These are phyloP conservation scores for Boletus edulis DNA, from an alignment of 768 basidiomycete species.

Conservation along the genomic window DNA sequence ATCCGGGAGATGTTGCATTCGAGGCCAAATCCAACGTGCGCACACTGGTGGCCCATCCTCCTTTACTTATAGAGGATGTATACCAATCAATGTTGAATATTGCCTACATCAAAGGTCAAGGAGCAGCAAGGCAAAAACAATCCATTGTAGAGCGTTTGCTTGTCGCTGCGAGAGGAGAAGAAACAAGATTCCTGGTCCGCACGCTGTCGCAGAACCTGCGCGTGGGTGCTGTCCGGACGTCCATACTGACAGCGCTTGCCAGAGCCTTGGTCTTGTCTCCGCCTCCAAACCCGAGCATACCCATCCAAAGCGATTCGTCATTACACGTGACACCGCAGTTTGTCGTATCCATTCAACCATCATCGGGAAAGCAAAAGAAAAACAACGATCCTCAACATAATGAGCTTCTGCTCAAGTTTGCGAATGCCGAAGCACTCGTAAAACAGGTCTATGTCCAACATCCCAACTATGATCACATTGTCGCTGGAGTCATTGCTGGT, in stretches of 20 bases:
- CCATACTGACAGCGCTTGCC: constrained; percentile 77
- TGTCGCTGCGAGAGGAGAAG: constrained; percentile 84
- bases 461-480: constrained; percentile 73
- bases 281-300: constrained; percentile 26
- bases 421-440: constrained; percentile 59
- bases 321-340: constrained; percentile 27
- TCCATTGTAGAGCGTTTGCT: constrained; percentile 77
- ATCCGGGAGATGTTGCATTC: constrained; percentile 87
- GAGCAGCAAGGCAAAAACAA: constrained; percentile 74
- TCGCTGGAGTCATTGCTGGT: constrained; percentile 53
- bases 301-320: constrained; percentile 20
- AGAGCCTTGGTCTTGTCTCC: constrained; percentile 69
- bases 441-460: constrained; percentile 75
- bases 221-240: constrained; percentile 85
- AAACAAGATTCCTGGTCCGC: constrained; percentile 78
- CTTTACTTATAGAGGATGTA: constrained; percentile 60
- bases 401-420: constrained; percentile 42
- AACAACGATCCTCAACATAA: constrained; percentile 30
- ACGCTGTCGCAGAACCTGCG: constrained; percentile 73
- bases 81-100: constrained; percentile 70
- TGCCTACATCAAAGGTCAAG: constrained; percentile 65
- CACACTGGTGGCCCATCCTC: constrained; percentile 70
- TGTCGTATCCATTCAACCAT: constrained; percentile 18
- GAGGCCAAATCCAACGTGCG: constrained; percentile 75
- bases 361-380: constrained; percentile 30